Base-by-base conservation (phyloP, 805 yeast species). In the Hanseniaspora nectarophila region DNA sequence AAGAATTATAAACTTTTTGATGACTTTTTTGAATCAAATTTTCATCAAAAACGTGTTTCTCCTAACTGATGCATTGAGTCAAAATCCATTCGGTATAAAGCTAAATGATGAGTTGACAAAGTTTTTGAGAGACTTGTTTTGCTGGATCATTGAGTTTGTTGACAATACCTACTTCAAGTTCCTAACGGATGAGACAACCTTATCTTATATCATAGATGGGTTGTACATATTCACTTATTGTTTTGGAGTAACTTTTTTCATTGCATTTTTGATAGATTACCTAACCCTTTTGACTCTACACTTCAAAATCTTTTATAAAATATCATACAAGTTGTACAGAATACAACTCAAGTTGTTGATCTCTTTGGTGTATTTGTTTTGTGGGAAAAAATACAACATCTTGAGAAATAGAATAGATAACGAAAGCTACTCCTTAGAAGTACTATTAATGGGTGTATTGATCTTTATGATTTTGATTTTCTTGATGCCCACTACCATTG, bases 41-140 rank as follows among this genome's bases (percentile, higher is more conserved):
- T 56, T 63, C 4, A 76, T 76, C 51, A 61, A 68, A 32, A 70
- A 71, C n/a, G 65, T 81, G 40, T 67, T 72, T 18, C 55, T 61
- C 2, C 63, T 80, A 35, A 78, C 89, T 3, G 57, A 69, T 0
- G 84, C 95, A 89, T 71, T 92, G 34, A 86, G 88, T 71, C 75
- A 80, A 55, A 84, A 89, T 60, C 98, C 98, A 0, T 95, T 90
- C 15, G 98, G 98, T 4, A 80, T 92, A 59, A 92, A 92, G 61
- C 74, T 92, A 49, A 92, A 92, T 64, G 81, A 79, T 54, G 96
- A 88, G 60, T 71, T 92, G 18, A 85, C 96, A 0, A 73, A 71
- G 15, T 94, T 92, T 60, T 73, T 90, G 63, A 95, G 95, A 33
- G 95, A 87, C 54, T 67, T 92, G 45, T 82, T 85, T 58, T 62